A percentile compares a stretch with the other conserved stretches of the same genome.
Evolutionary conservation across 306 rosid genomes (phyloP).

Genomic region (Cucurbita ficifolia): DNA sequence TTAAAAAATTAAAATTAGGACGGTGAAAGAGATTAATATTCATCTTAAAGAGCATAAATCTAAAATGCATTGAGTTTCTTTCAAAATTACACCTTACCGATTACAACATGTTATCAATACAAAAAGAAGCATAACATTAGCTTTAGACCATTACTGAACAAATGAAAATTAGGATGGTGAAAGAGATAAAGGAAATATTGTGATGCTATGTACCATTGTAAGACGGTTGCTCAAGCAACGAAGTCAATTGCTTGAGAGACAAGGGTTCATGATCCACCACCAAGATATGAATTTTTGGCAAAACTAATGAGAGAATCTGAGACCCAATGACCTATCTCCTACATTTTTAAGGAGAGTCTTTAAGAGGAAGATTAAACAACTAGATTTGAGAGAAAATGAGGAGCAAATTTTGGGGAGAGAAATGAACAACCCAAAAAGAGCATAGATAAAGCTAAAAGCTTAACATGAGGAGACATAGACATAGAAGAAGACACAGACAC

Average conservation of each 20-base stretch:
- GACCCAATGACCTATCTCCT: background rate
- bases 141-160: too few relatives aligned
- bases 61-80: too few relatives aligned
- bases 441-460: too few relatives aligned
- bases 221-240: background rate
- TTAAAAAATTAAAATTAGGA: background rate
- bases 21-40: background rate
- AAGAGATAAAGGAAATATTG: background rate
- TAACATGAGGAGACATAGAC: too few relatives aligned
- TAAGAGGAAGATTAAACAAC: too few relatives aligned
- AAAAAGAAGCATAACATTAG: too few relatives aligned
- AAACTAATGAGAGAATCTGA: slow-evolving; percentile 12
- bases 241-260: slow-evolving; percentile 9
- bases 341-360: slow-evolving; percentile 1
- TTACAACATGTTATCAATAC: background rate
- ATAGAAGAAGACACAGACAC: too few relatives aligned
- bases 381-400: too few relatives aligned
- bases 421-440: too few relatives aligned
- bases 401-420: too few relatives aligned
- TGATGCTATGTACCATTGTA: slow-evolving; percentile 21
- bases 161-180: background rate
- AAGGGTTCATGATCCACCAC: background rate
- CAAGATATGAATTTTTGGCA: slow-evolving; percentile 14
- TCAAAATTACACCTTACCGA: background rate
- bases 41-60: too few relatives aligned